These are phyloP conservation scores for Cystobasidium slooffiae DNA, from an alignment of 1,284 basidiomycete genomes.

Conservation along the genomic window DNA sequence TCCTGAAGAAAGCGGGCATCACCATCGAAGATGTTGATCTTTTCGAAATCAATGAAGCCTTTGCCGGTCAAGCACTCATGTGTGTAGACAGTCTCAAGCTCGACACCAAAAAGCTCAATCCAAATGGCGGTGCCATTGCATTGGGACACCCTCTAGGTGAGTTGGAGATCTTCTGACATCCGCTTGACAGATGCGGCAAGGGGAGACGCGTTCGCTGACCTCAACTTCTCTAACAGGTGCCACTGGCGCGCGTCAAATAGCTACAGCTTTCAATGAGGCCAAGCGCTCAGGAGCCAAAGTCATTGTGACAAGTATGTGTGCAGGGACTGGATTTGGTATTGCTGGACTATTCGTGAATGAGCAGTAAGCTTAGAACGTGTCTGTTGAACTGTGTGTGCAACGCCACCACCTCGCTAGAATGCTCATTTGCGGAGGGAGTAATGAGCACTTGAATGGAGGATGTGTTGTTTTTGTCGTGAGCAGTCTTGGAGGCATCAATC, in stretches of 20 bases:
- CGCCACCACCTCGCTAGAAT: no score
- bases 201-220: no score
- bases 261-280: constrained; percentile 79
- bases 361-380: constrained; percentile 46
- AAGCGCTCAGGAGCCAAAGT: constrained; percentile 70
- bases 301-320: constrained; percentile 71
- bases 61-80: constrained; percentile 60
- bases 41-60: constrained; percentile 67
- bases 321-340: constrained; percentile 62
- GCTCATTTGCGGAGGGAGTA: no score
- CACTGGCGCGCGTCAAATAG: constrained; percentile 82
- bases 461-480: no score
- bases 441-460: no score
- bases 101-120: constrained; percentile 60
- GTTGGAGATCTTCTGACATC: constrained; percentile 38
- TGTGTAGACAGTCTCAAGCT: constrained; percentile 64
- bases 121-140: constrained; percentile 59
- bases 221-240: constrained; percentile 47
- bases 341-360: constrained; percentile 56
- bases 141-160: constrained; percentile 70
- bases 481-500: no score
- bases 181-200: constrained; percentile 56
- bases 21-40: constrained; percentile 78
- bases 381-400: no score
- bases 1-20: constrained; percentile 76